Percentiles rank a stretch among this genome's conserved stretches.
Conservation (phyloP, 129 eudicot genomes). For the Gnaphalium uliginosum region DNA sequence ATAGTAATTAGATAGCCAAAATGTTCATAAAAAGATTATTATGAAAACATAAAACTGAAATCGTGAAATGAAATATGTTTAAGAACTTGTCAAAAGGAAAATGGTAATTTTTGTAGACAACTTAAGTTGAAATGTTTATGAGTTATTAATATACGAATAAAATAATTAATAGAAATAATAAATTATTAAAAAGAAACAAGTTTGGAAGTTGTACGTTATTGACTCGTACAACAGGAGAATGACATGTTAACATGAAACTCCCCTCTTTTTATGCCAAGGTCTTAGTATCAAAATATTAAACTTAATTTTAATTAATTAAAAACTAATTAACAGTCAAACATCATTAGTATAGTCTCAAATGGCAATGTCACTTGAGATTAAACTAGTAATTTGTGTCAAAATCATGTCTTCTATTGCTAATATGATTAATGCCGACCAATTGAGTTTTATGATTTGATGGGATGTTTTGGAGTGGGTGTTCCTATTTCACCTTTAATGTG, state of each 20-base stretch:
- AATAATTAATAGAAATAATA: background rate
- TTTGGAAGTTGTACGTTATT: constrained; percentile 20
- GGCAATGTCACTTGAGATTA: constrained; percentile 22
- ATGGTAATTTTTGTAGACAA: background rate
- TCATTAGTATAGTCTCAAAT: constrained; percentile 21
- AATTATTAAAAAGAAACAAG: background rate
- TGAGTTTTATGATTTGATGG: constrained; percentile 19
- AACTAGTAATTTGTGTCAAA: constrained; percentile 25
- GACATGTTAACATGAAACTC: constrained; percentile 33
- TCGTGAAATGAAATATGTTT: no score
- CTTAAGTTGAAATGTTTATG: no score
- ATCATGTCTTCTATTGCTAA: constrained; percentile 27
- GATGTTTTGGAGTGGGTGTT: constrained; percentile 25
- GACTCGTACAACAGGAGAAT: constrained; percentile 26
- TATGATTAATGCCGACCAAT: constrained; percentile 31
- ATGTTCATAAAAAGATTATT: no score
- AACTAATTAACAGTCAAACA: constrained; percentile 11
- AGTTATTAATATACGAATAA: no score
- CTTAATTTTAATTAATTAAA: background rate
- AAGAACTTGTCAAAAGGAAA: background rate
- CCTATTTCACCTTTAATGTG: background rate
- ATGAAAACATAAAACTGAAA: background rate
- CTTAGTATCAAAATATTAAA: constrained; percentile 12
- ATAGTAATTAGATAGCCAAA: no score
- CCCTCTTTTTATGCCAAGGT: constrained; percentile 24